Evolutionary conservation across 805 yeast genomes (phyloP).

Genomic region (Starmerella gropengiesseri): DNA sequence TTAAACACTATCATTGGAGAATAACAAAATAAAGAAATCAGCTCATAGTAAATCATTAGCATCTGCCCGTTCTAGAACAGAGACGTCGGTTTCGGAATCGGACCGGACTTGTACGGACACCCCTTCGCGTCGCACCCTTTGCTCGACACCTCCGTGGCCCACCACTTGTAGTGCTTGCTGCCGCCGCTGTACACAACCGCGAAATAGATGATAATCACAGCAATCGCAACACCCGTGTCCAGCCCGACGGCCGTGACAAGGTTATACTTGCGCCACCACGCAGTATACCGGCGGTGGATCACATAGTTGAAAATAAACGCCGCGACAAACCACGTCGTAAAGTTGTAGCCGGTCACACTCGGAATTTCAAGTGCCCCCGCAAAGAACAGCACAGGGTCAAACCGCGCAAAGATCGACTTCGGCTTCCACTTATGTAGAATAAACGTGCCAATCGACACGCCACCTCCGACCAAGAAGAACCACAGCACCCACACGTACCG

Average conservation of each 20-base stretch:
- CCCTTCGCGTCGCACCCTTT: constrained; percentile 19
- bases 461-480: constrained; percentile 52
- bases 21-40: too few species aligned
- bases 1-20: too few species aligned
- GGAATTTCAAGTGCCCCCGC: constrained; percentile 52
- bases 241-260: constrained; percentile 59
- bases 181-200: constrained; percentile 35
- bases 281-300: constrained; percentile 42
- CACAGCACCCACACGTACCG: constrained; percentile 48
- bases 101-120: constrained; percentile 12
- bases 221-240: constrained; percentile 55
- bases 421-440: constrained; percentile 32
- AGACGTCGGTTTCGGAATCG: constrained; percentile 8
- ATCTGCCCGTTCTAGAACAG: constrained; percentile 4
- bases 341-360: constrained; percentile 66
- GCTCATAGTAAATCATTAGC: too few species aligned
- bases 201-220: constrained; percentile 45
- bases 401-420: constrained; percentile 31
- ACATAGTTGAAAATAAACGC: constrained; percentile 49
- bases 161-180: constrained; percentile 41
- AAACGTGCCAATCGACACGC: constrained; percentile 37
- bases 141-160: constrained; percentile 44
- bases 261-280: constrained; percentile 42
- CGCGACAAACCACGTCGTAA: constrained; percentile 42
- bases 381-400: constrained; percentile 61